Base-by-base conservation (phyloP, 345 rosid genomes). In the Brassica napus region DNA sequence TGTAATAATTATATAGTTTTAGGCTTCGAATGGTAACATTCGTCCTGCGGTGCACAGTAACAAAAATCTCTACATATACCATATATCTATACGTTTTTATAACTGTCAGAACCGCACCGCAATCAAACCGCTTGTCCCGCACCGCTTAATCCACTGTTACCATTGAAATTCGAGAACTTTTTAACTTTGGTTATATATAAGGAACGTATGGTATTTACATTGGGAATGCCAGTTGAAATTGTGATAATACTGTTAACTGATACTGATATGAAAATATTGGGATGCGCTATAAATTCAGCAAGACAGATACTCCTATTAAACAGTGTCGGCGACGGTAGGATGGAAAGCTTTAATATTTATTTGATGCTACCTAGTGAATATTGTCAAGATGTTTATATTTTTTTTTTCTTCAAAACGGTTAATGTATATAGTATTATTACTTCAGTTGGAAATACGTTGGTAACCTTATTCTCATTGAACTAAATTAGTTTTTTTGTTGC, bases 281-380 rank as follows among this genome's bases (percentile, higher is more conserved):
- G 55, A 32, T 76, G 60, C 44, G 68, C 68, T 76, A 65, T 65
- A 55, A 55, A 55, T 66, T 75, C 57, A 37, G 58, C 58, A 16
- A 67, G 42, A 57, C 8, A 26, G 32, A 8, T 66, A 18, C 21
- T 18, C 21, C 21, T 18, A 10, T 57, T 55, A 57, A 75, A 58
- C 32, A 30, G 31, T 76, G 69, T 69, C 69, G 69, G 80, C 49
- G 8, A 60, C 23, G 8, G 49, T 30, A 68, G 23, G 60, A 7
- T 30, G 24, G 1, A 14, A 67, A 58, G 0, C 44, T 58, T 67
- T 7, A 8, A 23, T 37, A 37, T 55, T n/a, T 5, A 26, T n/a
- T 0, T 67, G 66, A 39, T 37, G 55, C 55, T 65, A 3, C 7
- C 14, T 54, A 0, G 26, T 7, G 15, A 35, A 65, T 67, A 28